Percentiles rank a stretch among this genome's conserved stretches.
Conservation (phyloP, 495 filamentous ascomycete genomes). For the Astrothelium subdiscretum region DNA sequence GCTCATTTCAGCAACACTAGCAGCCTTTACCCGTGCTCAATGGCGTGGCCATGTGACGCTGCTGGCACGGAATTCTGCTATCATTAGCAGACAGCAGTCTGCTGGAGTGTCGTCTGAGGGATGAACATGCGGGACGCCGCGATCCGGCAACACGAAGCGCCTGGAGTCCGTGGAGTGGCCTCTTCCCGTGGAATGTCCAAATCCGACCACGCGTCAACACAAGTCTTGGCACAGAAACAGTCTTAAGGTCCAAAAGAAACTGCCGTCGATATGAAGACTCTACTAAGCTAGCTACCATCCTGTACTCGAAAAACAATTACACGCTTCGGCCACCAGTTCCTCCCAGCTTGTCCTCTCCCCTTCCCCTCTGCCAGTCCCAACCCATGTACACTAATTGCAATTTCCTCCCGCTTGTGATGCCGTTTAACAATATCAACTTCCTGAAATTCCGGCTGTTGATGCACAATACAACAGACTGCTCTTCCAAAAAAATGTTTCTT, state of each 20-base stretch:
- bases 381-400: background rate
- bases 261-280: background rate
- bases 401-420: background rate
- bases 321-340: background rate
- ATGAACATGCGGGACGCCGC: background rate
- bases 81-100: background rate
- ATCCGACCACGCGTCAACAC: background rate
- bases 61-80: background rate
- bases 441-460: background rate
- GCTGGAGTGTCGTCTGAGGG: background rate
- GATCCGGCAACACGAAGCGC: background rate
- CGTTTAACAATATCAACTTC: background rate
- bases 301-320: background rate
- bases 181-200: background rate
- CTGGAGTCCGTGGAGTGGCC: background rate
- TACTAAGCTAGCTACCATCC: background rate
- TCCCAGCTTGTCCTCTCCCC: background rate
- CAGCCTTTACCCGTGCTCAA: too few species aligned
- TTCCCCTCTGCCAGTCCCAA: background rate
- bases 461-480: background rate
- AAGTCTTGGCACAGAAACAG: conserved; percentile 1
- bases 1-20: background rate
- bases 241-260: background rate
- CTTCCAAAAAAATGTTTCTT: background rate
- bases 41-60: too few species aligned